A percentile compares a stretch with the other conserved stretches of the same genome.
phyloP scores from a whole-genome alignment of 148 eudicot genomes.

The Heliosperma pusillum region DNA sequence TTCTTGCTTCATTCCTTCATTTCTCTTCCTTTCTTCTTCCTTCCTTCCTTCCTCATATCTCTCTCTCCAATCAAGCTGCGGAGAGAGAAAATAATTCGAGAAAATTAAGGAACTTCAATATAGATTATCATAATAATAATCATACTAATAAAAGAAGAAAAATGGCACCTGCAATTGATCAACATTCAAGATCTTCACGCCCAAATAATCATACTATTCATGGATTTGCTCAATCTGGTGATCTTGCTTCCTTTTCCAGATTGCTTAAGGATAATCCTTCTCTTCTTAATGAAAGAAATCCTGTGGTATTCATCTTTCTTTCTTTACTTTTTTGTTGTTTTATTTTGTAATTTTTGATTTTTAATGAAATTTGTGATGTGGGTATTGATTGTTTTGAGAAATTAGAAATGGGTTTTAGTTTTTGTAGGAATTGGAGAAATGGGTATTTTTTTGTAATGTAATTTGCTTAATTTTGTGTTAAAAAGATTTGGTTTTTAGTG shows the following conservation, averaged over 20 bases:
- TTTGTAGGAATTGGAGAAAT: constrained; percentile 2
- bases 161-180: constrained; percentile 57
- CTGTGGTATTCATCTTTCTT: constrained; percentile 51
- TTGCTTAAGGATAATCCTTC: constrained; percentile 61
- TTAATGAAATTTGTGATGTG: not conserved
- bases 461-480: not conserved
- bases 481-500: not conserved
- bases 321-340: not conserved
- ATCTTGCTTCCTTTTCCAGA: constrained; percentile 52
- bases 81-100: constrained; percentile 7
- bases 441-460: not conserved
- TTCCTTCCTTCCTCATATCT: not conserved
- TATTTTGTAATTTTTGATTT: not conserved
- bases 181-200: constrained; percentile 56
- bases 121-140: not conserved
- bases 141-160: constrained; percentile 8
- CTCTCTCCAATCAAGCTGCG: constrained; percentile 6
- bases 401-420: constrained; percentile 15
- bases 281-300: constrained; percentile 82
- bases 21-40: not conserved
- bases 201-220: constrained; percentile 54
- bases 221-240: constrained; percentile 79
- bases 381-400: constrained; percentile 1
- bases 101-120: not conserved
- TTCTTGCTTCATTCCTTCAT: not conserved